Percentiles rank a stretch among this genome's conserved stretches.
phyloP scores from a whole-genome alignment of 345 rosid genomes.

The Geranium rotundifolium region DNA sequence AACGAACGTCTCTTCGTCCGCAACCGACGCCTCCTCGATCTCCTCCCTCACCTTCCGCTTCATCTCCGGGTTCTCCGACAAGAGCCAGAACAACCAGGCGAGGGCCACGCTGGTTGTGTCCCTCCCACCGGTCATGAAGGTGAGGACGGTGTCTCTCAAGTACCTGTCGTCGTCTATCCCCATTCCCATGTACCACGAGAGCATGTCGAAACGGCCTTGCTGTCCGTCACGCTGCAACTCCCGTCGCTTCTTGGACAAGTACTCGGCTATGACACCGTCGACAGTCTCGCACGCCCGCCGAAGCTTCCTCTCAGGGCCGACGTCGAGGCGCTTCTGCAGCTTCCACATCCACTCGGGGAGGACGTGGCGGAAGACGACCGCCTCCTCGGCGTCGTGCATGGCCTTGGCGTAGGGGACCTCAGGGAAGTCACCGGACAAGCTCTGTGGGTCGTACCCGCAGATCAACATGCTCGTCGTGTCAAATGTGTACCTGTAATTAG shows the following conservation, averaged over 20 bases:
- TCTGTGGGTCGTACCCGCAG: slow-evolving; percentile 30
- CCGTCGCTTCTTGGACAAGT: slow-evolving; percentile 14
- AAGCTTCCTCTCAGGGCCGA: slow-evolving; percentile 30
- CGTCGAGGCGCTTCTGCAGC: slow-evolving; percentile 29
- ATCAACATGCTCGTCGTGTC: slow-evolving; percentile 28
- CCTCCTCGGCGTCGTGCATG: slow-evolving; percentile 30
- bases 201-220: slow-evolving; percentile 15
- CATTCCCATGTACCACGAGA: slow-evolving; percentile 24
- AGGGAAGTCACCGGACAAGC: slow-evolving; percentile 22
- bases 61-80: slow-evolving; percentile 18
- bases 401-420: slow-evolving; percentile 21
- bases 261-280: slow-evolving; percentile 11
- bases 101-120: slow-evolving; percentile 26
- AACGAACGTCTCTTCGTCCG: background rate
- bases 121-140: slow-evolving; percentile 45
- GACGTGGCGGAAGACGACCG: slow-evolving; percentile 25
- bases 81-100: slow-evolving; percentile 40
- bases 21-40: slow-evolving; percentile 7
- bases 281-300: slow-evolving; percentile 15
- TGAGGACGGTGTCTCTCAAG: slow-evolving; percentile 34
- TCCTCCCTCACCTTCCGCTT: slow-evolving; percentile 32
- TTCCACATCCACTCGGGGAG: slow-evolving; percentile 27
- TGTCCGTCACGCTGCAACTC: background rate
- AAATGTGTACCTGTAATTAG: slow-evolving; percentile 31
- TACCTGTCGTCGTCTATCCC: slow-evolving; percentile 22